A percentile compares a stretch with the other conserved stretches of the same genome.
phyloP scores from a whole-genome alignment of 1,284 basidiomycete genomes.

The Meira nashicola region DNA sequence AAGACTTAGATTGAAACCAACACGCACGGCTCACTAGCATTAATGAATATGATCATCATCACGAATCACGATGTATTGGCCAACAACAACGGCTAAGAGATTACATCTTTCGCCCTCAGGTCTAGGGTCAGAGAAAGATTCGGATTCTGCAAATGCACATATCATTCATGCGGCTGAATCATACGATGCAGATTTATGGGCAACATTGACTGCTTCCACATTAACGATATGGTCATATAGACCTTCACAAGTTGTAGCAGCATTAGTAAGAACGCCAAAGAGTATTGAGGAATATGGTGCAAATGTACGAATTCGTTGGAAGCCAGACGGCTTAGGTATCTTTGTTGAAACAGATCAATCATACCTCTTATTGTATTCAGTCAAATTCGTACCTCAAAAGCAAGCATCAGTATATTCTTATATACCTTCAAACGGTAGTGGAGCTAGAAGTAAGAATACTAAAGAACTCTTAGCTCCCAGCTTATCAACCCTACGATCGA shows the following conservation, averaged over 20 bases:
- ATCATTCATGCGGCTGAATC: slow-evolving; percentile 33
- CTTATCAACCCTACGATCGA: slow-evolving; percentile 22
- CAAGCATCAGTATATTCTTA: slow-evolving; percentile 33
- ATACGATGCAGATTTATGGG: slow-evolving; percentile 40
- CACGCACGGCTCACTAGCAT: too few relatives aligned
- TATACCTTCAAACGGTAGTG: slow-evolving; percentile 29
- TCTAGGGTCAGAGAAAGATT: slow-evolving; percentile 14
- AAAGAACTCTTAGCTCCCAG: slow-evolving; percentile 32
- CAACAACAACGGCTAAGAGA: slow-evolving; percentile 39
- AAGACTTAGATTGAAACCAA: too few relatives aligned
- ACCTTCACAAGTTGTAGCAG: slow-evolving; percentile 43
- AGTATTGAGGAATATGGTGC: slow-evolving; percentile 44
- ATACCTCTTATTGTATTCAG: slow-evolving; percentile 32
- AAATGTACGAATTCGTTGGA: slow-evolving; percentile 39
- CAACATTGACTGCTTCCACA: slow-evolving; percentile 8
- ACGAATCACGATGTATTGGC: slow-evolving; percentile 43
- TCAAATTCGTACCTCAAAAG: slow-evolving; percentile 15
- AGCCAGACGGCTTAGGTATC: slow-evolving; percentile 28
- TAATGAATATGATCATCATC: neutral
- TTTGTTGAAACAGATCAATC: slow-evolving; percentile 19
- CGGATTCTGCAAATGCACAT: slow-evolving; percentile 7
- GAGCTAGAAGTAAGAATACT: slow-evolving; percentile 19
- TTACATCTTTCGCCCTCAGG: slow-evolving; percentile 38
- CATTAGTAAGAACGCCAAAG: slow-evolving; percentile 34
- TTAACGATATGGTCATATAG: slow-evolving; percentile 40